Base-by-base conservation (phyloP, 257 asterid genomes). In the Solanum sejunctum region DNA sequence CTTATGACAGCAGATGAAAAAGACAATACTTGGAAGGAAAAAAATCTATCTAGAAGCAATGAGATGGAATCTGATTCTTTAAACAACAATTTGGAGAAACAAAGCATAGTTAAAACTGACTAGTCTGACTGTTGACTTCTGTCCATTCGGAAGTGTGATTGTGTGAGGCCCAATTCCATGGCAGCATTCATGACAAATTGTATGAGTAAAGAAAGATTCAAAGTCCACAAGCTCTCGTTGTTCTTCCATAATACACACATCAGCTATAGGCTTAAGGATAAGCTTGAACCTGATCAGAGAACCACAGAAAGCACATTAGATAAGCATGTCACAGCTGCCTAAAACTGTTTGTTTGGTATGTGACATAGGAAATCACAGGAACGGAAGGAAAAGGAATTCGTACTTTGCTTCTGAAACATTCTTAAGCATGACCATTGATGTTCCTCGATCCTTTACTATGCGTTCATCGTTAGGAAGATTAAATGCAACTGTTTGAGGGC, bases 141-240 rank as follows among this genome's bases (percentile, higher is more conserved):
- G 80, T 83, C 99, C 98, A 82, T 92, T 88, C 1, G 97, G 98
- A 73, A 95, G 98, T 57, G 89, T 91, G 79, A 96, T 95, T 26
- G 99, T 86, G 86, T 96, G 99, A 85, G 99, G 99, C 60, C 99
- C 99, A 86, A 96, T 96, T 85, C 98, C 98, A 84, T 96, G 99
- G 90, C 98, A 95, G 89, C 98, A 96, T 88, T 96, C 99, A 56
- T 95, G 99, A 88, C 98, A 96, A 83, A 95, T 90, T 80, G 95
- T 95, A 92, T 95, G 98, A 73, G 98, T 95, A 89, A 96, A 96
- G 92, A 95, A 96, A 73, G 98, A 92, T 85, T 93, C 95, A 4
- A 96, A 96, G 86, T 95, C 98, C 49, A 96, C 99, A 84, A 86
- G 87, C 63, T 89, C 85, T 84, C 87, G 86, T 60, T 95, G 98